These are phyloP conservation scores for Diaporthe vexans DNA, from an alignment of 2,329 filamentous ascomycete genomes.

Conservation along the genomic window DNA sequence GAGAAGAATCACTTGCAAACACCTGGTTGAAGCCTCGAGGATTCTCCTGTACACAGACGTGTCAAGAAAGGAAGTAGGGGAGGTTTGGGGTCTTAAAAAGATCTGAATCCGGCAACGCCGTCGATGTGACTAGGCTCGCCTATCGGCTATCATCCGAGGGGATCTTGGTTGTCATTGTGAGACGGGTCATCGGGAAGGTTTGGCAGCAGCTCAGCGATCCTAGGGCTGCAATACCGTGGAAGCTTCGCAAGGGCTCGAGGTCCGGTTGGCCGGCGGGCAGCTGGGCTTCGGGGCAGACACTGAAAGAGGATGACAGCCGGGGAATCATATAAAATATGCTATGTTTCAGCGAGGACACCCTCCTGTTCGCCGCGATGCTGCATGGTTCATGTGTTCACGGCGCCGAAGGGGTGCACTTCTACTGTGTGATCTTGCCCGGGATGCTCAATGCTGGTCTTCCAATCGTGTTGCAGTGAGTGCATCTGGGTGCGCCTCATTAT, in stretches of 20 bases:
- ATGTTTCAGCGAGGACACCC: slow-evolving; percentile 30
- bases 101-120: background rate
- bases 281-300: background rate
- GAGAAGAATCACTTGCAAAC: background rate
- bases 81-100: background rate
- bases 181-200: slow-evolving; percentile 27
- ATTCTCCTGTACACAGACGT: background rate
- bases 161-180: slow-evolving; percentile 32
- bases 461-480: slow-evolving; percentile 4
- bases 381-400: slow-evolving; percentile 26
- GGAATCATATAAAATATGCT: slow-evolving; percentile 25
- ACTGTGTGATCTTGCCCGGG: slow-evolving; percentile 21
- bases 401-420: background rate
- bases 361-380: slow-evolving; percentile 10
- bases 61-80: background rate
- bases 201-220: background rate
- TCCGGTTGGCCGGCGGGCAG: slow-evolving; percentile 14
- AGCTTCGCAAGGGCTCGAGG: background rate
- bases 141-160: slow-evolving; percentile 20
- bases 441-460: background rate
- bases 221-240: slow-evolving; percentile 13
- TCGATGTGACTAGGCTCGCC: slow-evolving; percentile 36
- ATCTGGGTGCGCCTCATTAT: background rate
- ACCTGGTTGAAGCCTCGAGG: background rate
- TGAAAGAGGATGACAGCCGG: slow-evolving; percentile 17